These are phyloP conservation scores for Helotiales sp. DNA, from an alignment of 2,329 filamentous ascomycete species.

Conservation along the genomic window DNA sequence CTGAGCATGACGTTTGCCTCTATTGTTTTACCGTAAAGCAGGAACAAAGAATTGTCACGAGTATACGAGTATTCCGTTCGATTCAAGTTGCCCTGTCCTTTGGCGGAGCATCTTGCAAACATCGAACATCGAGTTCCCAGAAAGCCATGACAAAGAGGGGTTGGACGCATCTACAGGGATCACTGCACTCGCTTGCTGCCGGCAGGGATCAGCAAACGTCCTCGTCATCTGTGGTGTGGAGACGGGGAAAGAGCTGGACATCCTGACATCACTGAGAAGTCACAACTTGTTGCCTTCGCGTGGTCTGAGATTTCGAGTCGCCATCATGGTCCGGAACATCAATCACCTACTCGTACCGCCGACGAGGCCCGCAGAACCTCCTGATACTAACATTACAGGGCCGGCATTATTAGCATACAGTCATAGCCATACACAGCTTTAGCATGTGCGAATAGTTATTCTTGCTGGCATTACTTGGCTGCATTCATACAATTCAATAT, in stretches of 20 bases:
- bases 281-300: not conserved
- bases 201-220: not conserved
- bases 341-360: not conserved
- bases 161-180: conserved; percentile 6
- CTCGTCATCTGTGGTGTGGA: not conserved
- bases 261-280: not conserved
- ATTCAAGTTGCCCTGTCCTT: conserved; percentile 1
- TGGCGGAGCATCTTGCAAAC: not conserved
- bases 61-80: not conserved
- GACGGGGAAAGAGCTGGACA: not conserved
- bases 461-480: not conserved
- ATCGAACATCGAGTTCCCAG: not conserved
- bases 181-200: not conserved
- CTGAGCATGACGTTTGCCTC: not conserved
- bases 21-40: not conserved
- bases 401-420: not conserved
- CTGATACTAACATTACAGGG: not conserved
- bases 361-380: not conserved
- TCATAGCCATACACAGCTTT: not conserved
- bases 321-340: not conserved
- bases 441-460: not conserved
- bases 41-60: not conserved
- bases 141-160: conserved; percentile 4
- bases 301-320: not conserved
- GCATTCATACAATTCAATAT: not conserved